These are phyloP conservation scores for Beauveria pseudobassiana DNA, from an alignment of 2,329 filamentous ascomycete species.

Conservation along the genomic window DNA sequence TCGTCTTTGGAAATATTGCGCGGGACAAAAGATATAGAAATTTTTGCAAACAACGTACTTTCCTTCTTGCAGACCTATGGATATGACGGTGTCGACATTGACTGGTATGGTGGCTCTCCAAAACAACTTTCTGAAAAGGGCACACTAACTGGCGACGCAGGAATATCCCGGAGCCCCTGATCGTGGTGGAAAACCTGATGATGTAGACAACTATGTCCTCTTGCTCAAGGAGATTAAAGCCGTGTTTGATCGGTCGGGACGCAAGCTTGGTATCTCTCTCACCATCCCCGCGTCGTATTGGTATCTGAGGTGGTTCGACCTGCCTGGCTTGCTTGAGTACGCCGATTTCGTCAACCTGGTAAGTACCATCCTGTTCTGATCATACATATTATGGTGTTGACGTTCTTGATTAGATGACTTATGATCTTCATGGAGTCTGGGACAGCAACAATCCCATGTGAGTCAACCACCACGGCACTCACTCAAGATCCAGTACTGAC, in stretches of 20 bases:
- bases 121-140: too few relatives aligned
- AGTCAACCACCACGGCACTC: too few relatives aligned
- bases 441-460: conserved; percentile 24
- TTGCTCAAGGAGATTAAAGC: conserved; percentile 14
- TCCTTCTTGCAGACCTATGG: not conserved
- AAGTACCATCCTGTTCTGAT: too few relatives aligned
- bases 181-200: conserved; percentile 16
- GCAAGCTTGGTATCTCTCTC: conserved; percentile 17
- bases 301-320: conserved; percentile 22
- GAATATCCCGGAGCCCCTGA: conserved; percentile 14
- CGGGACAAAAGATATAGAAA: conserved; percentile 17
- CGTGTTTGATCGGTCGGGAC: not conserved
- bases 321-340: conserved; percentile 7
- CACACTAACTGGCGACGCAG: conserved; percentile 4
- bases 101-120: not conserved
- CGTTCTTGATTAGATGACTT: conserved; percentile 23
- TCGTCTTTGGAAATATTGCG: conserved; percentile 25
- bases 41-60: conserved; percentile 24
- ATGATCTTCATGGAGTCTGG: conserved; percentile 37
- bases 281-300: conserved; percentile 22
- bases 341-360: too few relatives aligned
- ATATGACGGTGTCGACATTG: not conserved
- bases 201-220: conserved; percentile 17
- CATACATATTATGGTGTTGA: too few relatives aligned
- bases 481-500: too few relatives aligned